Conservation (phyloP, 164 flowering plant species). For the Nelumbo lutea region DNA sequence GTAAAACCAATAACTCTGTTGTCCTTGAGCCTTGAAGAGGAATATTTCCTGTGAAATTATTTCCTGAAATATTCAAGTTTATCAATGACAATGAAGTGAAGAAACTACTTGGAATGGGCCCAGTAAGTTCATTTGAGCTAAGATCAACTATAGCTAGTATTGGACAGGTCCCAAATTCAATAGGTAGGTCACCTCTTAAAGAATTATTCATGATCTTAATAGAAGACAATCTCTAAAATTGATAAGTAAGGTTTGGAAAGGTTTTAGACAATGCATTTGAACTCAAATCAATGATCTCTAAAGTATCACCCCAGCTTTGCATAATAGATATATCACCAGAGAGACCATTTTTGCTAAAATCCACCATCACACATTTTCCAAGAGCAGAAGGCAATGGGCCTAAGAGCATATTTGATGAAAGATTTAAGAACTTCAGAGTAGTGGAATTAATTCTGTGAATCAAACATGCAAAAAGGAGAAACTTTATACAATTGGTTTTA, state of each 20-base stretch:
- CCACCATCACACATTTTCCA: conserved; percentile 46
- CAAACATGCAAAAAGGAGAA: conserved; percentile 44
- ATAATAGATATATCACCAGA: conserved; percentile 58
- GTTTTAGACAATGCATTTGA: conserved; percentile 73
- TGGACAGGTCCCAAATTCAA: conserved; percentile 33
- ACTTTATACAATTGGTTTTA: too few relatives aligned
- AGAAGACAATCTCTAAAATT: conserved; percentile 40
- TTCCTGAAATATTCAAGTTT: conserved; percentile 69
- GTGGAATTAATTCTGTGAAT: conserved; percentile 53
- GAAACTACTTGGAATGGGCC: conserved; percentile 63
- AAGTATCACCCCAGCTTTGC: conserved; percentile 49
- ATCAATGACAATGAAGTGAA: conserved; percentile 50
- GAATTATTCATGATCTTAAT: conserved; percentile 65
- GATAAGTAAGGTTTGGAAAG: conserved; percentile 54
- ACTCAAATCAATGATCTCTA: conserved; percentile 74
- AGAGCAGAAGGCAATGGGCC: conserved; percentile 61
- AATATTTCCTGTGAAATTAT: conserved; percentile 59
- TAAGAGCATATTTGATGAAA: conserved; percentile 72
- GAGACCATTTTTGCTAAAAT: conserved; percentile 69
- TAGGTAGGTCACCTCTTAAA: conserved; percentile 60
- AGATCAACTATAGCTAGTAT: conserved; percentile 55
- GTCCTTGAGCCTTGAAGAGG: conserved; percentile 55
- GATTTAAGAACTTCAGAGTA: conserved; percentile 57
- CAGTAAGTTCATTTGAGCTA: conserved; percentile 58
- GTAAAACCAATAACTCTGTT: conserved; percentile 42